phyloP scores from a whole-genome alignment of 2,329 filamentous ascomycete species.

The Sordariomycetes sp. region DNA sequence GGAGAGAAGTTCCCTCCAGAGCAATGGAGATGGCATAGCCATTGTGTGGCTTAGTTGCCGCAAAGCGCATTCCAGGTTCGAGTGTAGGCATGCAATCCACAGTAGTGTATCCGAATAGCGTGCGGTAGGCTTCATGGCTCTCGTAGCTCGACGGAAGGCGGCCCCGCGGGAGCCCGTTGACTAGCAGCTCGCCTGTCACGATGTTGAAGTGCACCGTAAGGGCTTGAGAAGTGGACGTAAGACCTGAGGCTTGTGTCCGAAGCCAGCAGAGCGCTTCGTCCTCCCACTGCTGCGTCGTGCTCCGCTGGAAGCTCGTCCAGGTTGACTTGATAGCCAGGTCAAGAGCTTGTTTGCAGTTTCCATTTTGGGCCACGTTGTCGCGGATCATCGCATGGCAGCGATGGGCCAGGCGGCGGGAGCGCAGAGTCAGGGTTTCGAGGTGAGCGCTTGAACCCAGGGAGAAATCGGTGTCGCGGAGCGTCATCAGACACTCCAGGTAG shows the following conservation, averaged over 20 bases:
- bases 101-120: slow-evolving; percentile 30
- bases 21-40: slow-evolving; percentile 25
- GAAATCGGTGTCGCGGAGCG: background rate
- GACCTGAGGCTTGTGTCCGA: background rate
- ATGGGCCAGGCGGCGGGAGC: background rate
- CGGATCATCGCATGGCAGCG: slow-evolving; percentile 16
- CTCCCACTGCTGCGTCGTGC: background rate
- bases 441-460: background rate
- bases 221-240: background rate
- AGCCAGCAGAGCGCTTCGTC: background rate
- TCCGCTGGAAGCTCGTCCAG: background rate
- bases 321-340: background rate
- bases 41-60: slow-evolving; percentile 17
- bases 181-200: slow-evolving; percentile 39
- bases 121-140: slow-evolving; percentile 24
- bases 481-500: background rate
- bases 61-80: slow-evolving; percentile 28
- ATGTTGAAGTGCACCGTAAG: slow-evolving; percentile 35
- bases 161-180: slow-evolving; percentile 38
- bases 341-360: background rate
- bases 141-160: slow-evolving; percentile 37
- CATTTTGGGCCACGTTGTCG: background rate
- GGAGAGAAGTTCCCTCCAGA: slow-evolving; percentile 8
- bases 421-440: background rate
- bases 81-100: slow-evolving; percentile 33